A percentile compares a stretch with the other conserved stretches of the same genome.
Conservation (phyloP, 495 filamentous ascomycete species). For the Aspergillus ostianus region DNA sequence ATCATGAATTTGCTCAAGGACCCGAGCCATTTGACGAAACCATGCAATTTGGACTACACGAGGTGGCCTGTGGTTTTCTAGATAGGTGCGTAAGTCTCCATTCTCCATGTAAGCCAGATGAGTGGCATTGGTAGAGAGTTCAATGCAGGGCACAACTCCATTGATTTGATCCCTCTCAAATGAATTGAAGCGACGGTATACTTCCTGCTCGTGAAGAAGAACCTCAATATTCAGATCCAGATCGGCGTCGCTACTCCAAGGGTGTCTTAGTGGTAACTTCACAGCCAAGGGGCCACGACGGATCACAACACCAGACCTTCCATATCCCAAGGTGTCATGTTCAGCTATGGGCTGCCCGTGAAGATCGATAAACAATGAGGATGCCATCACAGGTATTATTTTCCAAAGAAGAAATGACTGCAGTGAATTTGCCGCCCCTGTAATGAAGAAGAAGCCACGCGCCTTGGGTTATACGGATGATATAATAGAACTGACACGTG, state of each 20-base stretch:
- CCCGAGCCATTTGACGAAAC: constrained; percentile 1
- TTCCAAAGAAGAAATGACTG: background rate
- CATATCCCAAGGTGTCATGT: constrained; percentile 7
- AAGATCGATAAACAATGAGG: background rate
- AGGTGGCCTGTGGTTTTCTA: background rate
- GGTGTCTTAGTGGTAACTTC: constrained; percentile 4
- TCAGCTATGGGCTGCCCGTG: constrained; percentile 1
- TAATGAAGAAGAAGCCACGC: background rate
- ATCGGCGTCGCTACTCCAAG: background rate
- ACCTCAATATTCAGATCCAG: constrained; percentile 6
- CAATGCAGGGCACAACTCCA: constrained; percentile 8
- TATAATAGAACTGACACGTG: too few relatives aligned
- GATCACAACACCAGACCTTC: constrained; percentile 13
- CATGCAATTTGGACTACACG: background rate
- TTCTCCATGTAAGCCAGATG: constrained; percentile 10
- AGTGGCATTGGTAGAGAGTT: background rate
- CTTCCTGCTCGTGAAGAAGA: constrained; percentile 6
- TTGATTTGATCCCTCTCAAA: background rate
- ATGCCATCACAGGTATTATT: too few relatives aligned
- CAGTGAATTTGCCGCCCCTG: too few relatives aligned
- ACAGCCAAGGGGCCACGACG: background rate
- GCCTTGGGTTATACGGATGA: too few relatives aligned
- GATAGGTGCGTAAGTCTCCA: background rate
- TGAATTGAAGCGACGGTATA: constrained; percentile 4
- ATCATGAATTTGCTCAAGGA: background rate